phyloP scores from a whole-genome alignment of 2,329 filamentous ascomycete species.

The Setomelanomma holmii region DNA sequence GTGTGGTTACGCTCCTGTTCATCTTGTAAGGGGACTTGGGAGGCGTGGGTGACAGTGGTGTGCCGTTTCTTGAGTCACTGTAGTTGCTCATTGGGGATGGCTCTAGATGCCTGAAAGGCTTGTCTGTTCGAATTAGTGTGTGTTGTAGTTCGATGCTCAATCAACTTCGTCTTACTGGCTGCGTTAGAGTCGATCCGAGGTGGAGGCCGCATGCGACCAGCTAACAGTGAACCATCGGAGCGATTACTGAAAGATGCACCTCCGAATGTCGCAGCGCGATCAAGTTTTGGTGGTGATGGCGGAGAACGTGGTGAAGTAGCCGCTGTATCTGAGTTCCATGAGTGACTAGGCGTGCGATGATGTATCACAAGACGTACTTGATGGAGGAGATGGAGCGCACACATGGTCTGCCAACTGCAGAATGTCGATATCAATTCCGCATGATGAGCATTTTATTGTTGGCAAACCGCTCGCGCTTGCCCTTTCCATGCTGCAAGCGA shows the following conservation, averaged over 20 bases:
- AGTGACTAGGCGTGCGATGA: constrained; percentile 5
- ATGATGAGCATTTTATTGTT: constrained; percentile 50
- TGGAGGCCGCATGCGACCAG: constrained; percentile 57
- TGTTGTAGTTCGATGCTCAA: background rate
- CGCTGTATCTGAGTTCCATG: constrained; percentile 22
- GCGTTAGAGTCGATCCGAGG: constrained; percentile 63
- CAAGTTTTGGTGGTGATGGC: constrained; percentile 27
- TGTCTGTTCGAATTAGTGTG: constrained; percentile 37
- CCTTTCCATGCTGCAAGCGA: constrained; percentile 34
- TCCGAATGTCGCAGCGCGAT: constrained; percentile 42
- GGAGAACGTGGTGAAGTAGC: constrained; percentile 10
- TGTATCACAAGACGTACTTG: constrained; percentile 52
- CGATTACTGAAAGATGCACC: constrained; percentile 37
- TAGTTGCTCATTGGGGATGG: constrained; percentile 38
- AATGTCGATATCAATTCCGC: constrained; percentile 73
- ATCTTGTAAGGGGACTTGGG: constrained; percentile 38
- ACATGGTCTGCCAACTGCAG: constrained; percentile 85
- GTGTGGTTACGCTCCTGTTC: constrained; percentile 46
- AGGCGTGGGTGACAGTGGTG: constrained; percentile 30
- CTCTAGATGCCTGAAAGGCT: constrained; percentile 41
- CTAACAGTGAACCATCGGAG: constrained; percentile 42
- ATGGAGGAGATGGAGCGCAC: constrained; percentile 59
- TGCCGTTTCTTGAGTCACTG: constrained; percentile 30
- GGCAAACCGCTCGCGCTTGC: constrained; percentile 46
- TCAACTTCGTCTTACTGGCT: constrained; percentile 60